Evolutionary conservation across 2,329 filamentous ascomycete species (phyloP), one percentile per base, ranked within the genome.

Genomic region (Fusarium robinianum): DNA sequence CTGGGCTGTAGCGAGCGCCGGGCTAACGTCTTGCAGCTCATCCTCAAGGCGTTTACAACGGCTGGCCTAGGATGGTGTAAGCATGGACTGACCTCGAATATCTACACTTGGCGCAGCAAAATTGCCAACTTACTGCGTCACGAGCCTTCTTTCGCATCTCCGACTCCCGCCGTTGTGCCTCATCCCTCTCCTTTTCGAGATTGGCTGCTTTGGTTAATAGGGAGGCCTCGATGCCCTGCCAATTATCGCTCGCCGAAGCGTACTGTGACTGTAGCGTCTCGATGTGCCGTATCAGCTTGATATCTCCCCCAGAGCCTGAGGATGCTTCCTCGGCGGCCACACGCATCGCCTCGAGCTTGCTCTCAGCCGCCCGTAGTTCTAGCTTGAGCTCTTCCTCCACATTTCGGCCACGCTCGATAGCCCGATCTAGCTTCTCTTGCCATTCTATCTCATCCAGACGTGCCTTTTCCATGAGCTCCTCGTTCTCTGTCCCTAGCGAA

Each of bases 261-360:
- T 99, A 96, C 66, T 99, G 95, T 6, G 88, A 94, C 68, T 99
- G 94, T 24, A 99, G 72, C 1, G 89, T 96, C 72, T 99, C 94
- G 40, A 99, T 87, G 68, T 99, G 95, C 26, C 94, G 84, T 29
- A 97, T 75, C 26, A 97, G 76, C 67, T 96, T 97, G 29, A 88
- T 88, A 60, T 96, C 89, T 10, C 90, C 88, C 5, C 84, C 83
- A 10, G 83, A 83, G 11, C 88, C 87, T 3, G 90, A 92, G 2
- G 90, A 90, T 1, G 84, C 89, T 67, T 99, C 94, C 70, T 99
- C 94, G 2, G 89, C 90, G 21, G 87, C 81, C 12, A 84, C 81
- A 41, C 94, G 85, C 71, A 96, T 84, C 7, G 87, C 82, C 69
- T 99, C 94, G 41, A 99, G 77, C 66, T 95, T 95, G 58, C 87